Base-by-base conservation (phyloP, 257 asterid species). In the Leptodermis oblonga region DNA sequence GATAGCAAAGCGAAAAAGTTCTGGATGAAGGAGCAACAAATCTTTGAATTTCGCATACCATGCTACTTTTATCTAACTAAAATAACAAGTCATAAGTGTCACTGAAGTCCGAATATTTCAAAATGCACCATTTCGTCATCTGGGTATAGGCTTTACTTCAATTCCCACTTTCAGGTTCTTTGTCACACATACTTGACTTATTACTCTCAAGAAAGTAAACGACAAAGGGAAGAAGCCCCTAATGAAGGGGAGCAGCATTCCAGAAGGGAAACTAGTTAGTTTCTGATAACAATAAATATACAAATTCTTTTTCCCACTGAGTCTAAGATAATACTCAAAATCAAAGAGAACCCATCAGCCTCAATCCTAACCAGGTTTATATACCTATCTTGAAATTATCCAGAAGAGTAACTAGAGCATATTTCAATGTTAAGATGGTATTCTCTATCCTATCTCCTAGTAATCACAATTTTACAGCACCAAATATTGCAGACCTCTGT, bases 361-460 rank as follows among this genome's bases (percentile, higher is more conserved):
- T 8, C 18, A 55, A 14, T 10, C 4, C 1, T 14, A 56, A 28
- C 39, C 63, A 56, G 11, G 28, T 5, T 56, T 30, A 28, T 14
- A 20, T 56, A 28, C 28, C 39, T 34, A 22, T 28, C 33, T 33
- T 11, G 9, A 28, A 12, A 56, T 56, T 25, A 34, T 55, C 62
- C 31, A 36, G 10, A 18, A 17, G 13, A 17, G 10, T 15, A 33
- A 3, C 42, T 25, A 26, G 36, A 55, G 26, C 20, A 11, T 31
- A 30, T 59, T 36, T 11, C 28, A 37, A 28, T 37, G 49, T 62
- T 36, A 22, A 62, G 30, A 39, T 41, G 37, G 8, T 13, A 5
- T 62, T 37, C 39, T 63, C 68, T 51, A 63, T 39, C 54, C 39
- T 64, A 25, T 17, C 54, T 23, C 59, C 62, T 13, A 22, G 22